Evolutionary conservation across 495 filamentous ascomycete species (phyloP).

Genomic region (Aspergillus nidulans): DNA sequence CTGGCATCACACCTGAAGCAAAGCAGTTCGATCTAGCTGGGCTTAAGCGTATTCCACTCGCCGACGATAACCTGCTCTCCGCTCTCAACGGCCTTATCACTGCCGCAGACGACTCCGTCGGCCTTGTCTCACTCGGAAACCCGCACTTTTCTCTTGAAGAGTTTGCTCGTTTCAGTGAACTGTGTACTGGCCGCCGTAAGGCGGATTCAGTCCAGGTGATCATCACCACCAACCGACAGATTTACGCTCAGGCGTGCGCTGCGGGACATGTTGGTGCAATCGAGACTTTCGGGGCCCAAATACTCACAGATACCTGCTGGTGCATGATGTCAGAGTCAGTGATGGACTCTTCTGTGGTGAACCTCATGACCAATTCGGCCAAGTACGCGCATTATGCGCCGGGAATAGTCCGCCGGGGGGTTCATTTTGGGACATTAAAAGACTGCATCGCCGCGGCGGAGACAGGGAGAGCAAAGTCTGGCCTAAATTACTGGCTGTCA

Average conservation of each 20-base stretch:
- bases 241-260: constrained; percentile 14
- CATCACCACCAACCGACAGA: constrained; percentile 20
- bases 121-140: constrained; percentile 31
- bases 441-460: constrained; percentile 13
- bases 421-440: constrained; percentile 21
- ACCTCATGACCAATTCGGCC: constrained; percentile 26
- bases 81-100: constrained; percentile 18
- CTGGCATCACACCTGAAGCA: constrained; percentile 23
- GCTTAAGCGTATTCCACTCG: not conserved
- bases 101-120: constrained; percentile 11
- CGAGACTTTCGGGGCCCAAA: constrained; percentile 21
- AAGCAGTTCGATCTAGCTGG: not conserved
- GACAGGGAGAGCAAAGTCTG: not conserved
- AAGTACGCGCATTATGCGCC: constrained; percentile 28
- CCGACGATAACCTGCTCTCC: constrained; percentile 2
- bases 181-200: constrained; percentile 17
- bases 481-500: no score
- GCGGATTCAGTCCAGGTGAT: constrained; percentile 4
- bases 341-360: constrained; percentile 6
- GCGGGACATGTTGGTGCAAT: constrained; percentile 9
- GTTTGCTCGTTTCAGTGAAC: constrained; percentile 8
- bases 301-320: constrained; percentile 32
- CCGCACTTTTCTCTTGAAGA: constrained; percentile 30
- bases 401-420: constrained; percentile 15
- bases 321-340: constrained; percentile 27